Percentiles rank a stretch among this genome's conserved stretches.
Evolutionary conservation across 2,329 filamentous ascomycete species (phyloP).

Genomic region (Aspergillus sp.): DNA sequence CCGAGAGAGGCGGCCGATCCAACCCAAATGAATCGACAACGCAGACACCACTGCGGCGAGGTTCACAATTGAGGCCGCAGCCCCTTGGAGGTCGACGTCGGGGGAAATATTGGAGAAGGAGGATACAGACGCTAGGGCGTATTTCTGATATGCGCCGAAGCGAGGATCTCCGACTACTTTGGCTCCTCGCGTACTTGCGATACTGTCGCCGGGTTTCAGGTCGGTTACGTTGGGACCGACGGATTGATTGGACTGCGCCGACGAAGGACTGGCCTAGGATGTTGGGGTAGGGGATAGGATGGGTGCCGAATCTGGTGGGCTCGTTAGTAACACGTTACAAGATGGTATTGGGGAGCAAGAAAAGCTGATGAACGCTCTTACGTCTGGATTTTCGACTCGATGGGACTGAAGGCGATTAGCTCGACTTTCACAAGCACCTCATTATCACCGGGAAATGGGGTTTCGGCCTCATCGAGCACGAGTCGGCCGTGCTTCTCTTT

Average conservation of each 20-base stretch:
- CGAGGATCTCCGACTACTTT: constrained; percentile 7
- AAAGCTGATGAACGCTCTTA: not conserved
- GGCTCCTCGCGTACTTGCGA: constrained; percentile 11
- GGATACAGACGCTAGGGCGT: constrained; percentile 11
- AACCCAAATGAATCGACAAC: constrained; percentile 16
- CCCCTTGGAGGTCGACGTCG: constrained; percentile 10
- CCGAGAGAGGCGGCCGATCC: constrained; percentile 7
- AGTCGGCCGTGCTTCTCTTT: not conserved
- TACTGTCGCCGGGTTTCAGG: constrained; percentile 15
- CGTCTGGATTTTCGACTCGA: constrained; percentile 21
- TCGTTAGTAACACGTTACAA: not conserved
- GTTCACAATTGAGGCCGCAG: constrained; percentile 16
- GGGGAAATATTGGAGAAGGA: constrained; percentile 1
- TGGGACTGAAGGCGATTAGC: constrained; percentile 16
- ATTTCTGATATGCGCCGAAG: constrained; percentile 22
- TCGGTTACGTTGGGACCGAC: constrained; percentile 12
- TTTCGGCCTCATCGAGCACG: not conserved
- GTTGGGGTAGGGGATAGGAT: constrained; percentile 8
- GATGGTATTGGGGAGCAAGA: not conserved
- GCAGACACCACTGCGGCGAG: constrained; percentile 17
- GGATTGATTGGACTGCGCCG: constrained; percentile 14
- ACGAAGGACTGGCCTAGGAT: constrained; percentile 18
- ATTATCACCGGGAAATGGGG: not conserved
- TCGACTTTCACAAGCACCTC: constrained; percentile 16
- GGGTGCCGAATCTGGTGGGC: not conserved